phyloP scores from a whole-genome alignment of 176 grass and related monocot genomes.

The Ampelocalamus luodianensis region DNA sequence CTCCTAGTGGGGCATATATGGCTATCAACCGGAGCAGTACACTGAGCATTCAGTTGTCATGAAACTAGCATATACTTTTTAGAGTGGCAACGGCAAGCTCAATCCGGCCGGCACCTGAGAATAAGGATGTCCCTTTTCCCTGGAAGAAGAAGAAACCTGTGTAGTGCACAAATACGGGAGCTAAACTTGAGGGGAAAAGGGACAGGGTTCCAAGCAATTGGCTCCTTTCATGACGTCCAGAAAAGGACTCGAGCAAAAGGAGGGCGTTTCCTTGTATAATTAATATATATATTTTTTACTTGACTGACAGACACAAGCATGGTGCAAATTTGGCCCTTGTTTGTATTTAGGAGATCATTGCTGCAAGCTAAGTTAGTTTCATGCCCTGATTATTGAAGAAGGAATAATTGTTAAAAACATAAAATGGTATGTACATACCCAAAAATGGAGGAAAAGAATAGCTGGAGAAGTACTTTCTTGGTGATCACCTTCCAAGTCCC shows the following conservation, averaged over 20 bases:
- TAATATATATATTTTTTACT: neutral
- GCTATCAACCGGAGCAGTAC: neutral
- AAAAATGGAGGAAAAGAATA: slow-evolving; percentile 81
- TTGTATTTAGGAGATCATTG: neutral
- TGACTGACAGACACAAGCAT: neutral
- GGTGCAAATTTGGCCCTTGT: neutral
- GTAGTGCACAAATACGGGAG: slow-evolving; percentile 35
- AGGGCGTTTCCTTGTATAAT: neutral
- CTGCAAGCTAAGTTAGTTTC: neutral
- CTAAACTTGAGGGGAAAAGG: neutral
- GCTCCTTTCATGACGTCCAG: neutral
- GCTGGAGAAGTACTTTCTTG: slow-evolving; percentile 65
- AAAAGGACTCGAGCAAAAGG: slow-evolving; percentile 5
- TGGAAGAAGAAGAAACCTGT: slow-evolving; percentile 2
- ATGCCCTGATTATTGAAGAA: neutral
- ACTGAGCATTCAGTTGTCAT: slow-evolving; percentile 1
- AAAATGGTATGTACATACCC: slow-evolving; percentile 53
- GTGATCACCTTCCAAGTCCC: slow-evolving; percentile 52
- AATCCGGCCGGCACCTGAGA: slow-evolving; percentile 3
- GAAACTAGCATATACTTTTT: neutral
- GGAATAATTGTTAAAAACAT: slow-evolving; percentile 10
- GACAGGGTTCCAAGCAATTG: slow-evolving; percentile 9
- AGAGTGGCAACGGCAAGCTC: slow-evolving; percentile 4
- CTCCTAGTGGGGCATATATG: neutral
- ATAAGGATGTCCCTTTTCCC: slow-evolving; percentile 35